These are phyloP conservation scores for Geosmithia morbida DNA, from an alignment of 2,329 filamentous ascomycete genomes.

Conservation along the genomic window DNA sequence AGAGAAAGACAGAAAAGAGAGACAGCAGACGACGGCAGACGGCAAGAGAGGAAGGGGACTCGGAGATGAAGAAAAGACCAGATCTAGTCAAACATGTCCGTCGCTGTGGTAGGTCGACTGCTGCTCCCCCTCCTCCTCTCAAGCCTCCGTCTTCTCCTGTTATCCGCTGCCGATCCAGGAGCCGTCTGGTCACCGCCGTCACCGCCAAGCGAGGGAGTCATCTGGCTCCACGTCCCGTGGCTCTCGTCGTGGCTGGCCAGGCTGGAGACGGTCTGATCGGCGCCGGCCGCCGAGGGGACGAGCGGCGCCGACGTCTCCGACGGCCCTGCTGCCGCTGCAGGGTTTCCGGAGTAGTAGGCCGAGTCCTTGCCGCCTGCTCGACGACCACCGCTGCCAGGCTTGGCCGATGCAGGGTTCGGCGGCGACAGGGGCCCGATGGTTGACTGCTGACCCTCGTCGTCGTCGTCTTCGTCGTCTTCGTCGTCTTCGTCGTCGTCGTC, in stretches of 20 bases:
- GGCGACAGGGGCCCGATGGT: constrained; percentile 13
- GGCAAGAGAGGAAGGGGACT: too few species aligned
- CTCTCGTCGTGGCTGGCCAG: constrained; percentile 30
- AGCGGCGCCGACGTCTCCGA: constrained; percentile 22
- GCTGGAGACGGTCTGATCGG: constrained; percentile 29
- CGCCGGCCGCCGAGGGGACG: constrained; percentile 1
- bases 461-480: too few species aligned
- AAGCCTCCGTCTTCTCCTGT: constrained; percentile 37
- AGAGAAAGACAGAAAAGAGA: neutral
- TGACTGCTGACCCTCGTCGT: neutral
- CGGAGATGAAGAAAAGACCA: too few species aligned
- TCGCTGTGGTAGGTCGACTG: constrained; percentile 12
- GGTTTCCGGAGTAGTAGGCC: constrained; percentile 40
- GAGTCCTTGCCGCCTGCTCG: constrained; percentile 39
- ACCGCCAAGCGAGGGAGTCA: constrained; percentile 28
- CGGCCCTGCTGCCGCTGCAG: constrained; percentile 21
- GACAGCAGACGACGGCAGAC: too few species aligned
- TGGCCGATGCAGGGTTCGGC: constrained; percentile 41
- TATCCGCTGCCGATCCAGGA: constrained; percentile 28
- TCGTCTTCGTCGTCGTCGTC: neutral
- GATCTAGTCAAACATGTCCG: constrained; percentile 22
- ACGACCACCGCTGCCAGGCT: constrained; percentile 22
- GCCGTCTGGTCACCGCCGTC: constrained; percentile 17
- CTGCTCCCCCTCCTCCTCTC: constrained; percentile 33
- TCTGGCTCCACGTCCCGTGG: constrained; percentile 38